Base-by-base conservation (phyloP, 257 asterid genomes). In the Cinchona pubescens region DNA sequence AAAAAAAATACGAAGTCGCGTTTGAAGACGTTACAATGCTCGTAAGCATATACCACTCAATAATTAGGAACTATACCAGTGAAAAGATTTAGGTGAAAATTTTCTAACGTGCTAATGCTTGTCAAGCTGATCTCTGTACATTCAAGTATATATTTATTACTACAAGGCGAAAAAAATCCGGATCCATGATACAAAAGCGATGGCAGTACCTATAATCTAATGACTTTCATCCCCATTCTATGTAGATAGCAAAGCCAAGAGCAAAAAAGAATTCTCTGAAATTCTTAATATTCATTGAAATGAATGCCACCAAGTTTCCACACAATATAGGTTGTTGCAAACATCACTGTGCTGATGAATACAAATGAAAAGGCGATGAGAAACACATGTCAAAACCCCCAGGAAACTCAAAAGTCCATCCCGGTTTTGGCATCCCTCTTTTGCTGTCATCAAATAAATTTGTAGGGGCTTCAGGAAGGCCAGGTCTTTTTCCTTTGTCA, bases 221-320 rank as follows among this genome's bases (percentile, higher is more conserved):
- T 23, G 59, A 67, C 60, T 43, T 70, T 55, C 68, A 32, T 29
- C 46, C 58, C 48, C 38, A 66, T 51, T 66, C 23, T 59, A 25
- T 53, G 30, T 53, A 11, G 59, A 71, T 75, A 66, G 59, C 74
- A 19, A 56, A 48, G 59, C 51, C 48, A 35, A 55, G 59, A 2
- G 66, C 29, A 73, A 35, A n/a, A 19, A 7, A 19, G 49, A 49
- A 29, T 37, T 10, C 67, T 16, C 21, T 15, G 53, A 66, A 19
- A 55, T 23, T 23, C 67, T 71, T 75, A 92, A 66, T 79, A 66
- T 78, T 94, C 98, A 69, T 92, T 92, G 89, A 90, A 94, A 85
- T 94, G 98, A 59, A 94, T 94, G 72, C 93, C 98, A 70, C 97
- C 98, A 11, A 87, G 86, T 83, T 94, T 94, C 97, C 97, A 94